Evolutionary conservation across 495 filamentous ascomycete species (phyloP).

Genomic region (Xylaria grammica): DNA sequence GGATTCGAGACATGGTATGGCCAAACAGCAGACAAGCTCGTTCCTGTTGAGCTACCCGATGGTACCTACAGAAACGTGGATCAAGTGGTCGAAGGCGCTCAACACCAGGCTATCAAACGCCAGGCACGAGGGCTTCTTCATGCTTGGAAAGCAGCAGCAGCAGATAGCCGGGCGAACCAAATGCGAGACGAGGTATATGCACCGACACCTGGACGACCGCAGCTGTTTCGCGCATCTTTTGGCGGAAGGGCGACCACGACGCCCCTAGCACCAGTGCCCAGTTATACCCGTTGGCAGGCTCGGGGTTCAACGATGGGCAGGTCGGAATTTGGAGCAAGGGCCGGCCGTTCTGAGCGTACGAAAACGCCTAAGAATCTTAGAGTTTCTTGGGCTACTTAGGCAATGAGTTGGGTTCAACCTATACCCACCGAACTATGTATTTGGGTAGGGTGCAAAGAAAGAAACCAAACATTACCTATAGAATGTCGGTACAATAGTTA

Average conservation of each 20-base stretch:
- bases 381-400: constrained; percentile 39
- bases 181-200: constrained; percentile 26
- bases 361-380: constrained; percentile 32
- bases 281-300: constrained; percentile 28
- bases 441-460: background rate
- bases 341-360: constrained; percentile 28
- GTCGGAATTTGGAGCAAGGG: constrained; percentile 28
- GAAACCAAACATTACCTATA: too few species aligned
- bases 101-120: constrained; percentile 27
- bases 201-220: constrained; percentile 37
- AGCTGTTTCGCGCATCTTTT: constrained; percentile 31
- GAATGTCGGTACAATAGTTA: background rate
- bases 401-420: background rate
- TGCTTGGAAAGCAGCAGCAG: constrained; percentile 30
- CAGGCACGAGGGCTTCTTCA: constrained; percentile 30
- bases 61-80: constrained; percentile 32
- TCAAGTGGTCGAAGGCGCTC: constrained; percentile 35
- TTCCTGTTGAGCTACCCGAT: constrained; percentile 32
- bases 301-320: constrained; percentile 32
- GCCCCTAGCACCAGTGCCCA: constrained; percentile 35
- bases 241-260: constrained; percentile 34
- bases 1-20: constrained; percentile 66
- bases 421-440: background rate
- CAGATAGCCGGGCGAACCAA: background rate
- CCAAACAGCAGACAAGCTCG: constrained; percentile 48